A percentile compares a stretch with the other conserved stretches of the same genome.
phyloP scores from a whole-genome alignment of 2,329 filamentous ascomycete genomes.

The Waltergamsia citrina region DNA sequence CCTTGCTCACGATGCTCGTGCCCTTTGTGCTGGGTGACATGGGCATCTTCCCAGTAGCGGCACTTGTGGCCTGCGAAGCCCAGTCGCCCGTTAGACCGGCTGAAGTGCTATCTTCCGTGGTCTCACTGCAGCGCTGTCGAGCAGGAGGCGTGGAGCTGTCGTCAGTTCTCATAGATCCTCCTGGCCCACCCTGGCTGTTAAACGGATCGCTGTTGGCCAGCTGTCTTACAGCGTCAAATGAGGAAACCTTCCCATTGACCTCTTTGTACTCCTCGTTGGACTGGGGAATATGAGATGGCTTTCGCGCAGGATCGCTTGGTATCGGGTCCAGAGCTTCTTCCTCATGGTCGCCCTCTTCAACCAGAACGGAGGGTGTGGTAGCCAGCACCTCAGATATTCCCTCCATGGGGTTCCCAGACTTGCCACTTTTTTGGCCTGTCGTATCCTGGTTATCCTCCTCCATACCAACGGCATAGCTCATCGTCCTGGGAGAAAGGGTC shows the following conservation, averaged over 20 bases:
- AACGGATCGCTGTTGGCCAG: conserved; percentile 42
- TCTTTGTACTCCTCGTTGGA: conserved; percentile 23
- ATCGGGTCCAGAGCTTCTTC: conserved; percentile 15
- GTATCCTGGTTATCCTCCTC: conserved; percentile 14
- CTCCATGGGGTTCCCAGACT: conserved; percentile 10
- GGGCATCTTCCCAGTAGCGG: conserved; percentile 54
- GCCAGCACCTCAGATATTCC: conserved; percentile 10
- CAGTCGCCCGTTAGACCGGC: conserved; percentile 46
- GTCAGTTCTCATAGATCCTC: conserved; percentile 2
- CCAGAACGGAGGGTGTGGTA: conserved; percentile 10
- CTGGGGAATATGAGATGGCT: conserved; percentile 16
- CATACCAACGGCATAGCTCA: conserved; percentile 25
- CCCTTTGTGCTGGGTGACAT: conserved; percentile 56
- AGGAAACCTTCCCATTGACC: conserved; percentile 31
- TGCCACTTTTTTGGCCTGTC: conserved; percentile 7
- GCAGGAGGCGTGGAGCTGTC: background rate
- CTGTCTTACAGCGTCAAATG: conserved; percentile 36
- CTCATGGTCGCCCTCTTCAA: conserved; percentile 12
- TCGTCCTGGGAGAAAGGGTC: conserved; percentile 33
- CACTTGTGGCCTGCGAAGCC: conserved; percentile 53
- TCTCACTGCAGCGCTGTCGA: conserved; percentile 49
- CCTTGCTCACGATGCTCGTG: conserved; percentile 54
- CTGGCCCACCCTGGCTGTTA: conserved; percentile 19
- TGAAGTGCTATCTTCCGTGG: conserved; percentile 50
- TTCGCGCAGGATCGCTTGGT: conserved; percentile 16